Evolutionary conservation across 148 eudicot species (phyloP).

Genomic region (Amaranthus hypochondriacus): DNA sequence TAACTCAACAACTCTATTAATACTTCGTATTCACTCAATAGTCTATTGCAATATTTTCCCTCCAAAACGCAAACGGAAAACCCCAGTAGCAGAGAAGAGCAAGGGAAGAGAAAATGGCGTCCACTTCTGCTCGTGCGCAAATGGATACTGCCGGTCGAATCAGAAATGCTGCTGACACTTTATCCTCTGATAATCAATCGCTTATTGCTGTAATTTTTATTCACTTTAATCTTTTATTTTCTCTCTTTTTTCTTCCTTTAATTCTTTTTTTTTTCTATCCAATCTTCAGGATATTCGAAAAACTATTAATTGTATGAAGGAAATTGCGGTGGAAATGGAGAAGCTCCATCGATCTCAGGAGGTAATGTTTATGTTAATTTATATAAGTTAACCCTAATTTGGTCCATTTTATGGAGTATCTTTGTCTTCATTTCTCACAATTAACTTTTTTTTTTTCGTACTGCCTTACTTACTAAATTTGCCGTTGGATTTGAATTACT

Average conservation of each 20-base stretch:
- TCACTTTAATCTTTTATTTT: not conserved
- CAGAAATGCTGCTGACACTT: constrained; percentile 24
- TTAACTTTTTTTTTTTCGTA: too few species aligned
- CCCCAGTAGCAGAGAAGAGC: not conserved
- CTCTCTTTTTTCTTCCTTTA: not conserved
- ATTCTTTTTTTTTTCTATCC: not conserved
- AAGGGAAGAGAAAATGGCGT: constrained; percentile 40
- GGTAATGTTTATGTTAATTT: constrained; percentile 28
- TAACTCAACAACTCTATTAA: too few species aligned
- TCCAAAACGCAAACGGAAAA: not conserved
- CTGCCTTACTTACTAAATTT: too few species aligned
- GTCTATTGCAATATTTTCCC: not conserved
- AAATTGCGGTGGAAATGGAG: constrained; percentile 69
- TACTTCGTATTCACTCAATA: too few species aligned
- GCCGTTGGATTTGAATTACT: too few species aligned
- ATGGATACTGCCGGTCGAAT: constrained; percentile 12
- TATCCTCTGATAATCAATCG: constrained; percentile 49
- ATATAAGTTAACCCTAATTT: constrained; percentile 1
- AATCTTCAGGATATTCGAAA: constrained; percentile 61
- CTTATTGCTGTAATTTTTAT: constrained; percentile 40
- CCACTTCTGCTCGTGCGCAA: constrained; percentile 41
- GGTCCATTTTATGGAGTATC: not conserved
- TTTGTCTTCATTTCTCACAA: too few species aligned
- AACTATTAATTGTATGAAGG: constrained; percentile 42
- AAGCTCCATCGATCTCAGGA: constrained; percentile 36